phyloP scores from a whole-genome alignment of 2,329 filamentous ascomycete genomes.

The Aspergillus sp. region DNA sequence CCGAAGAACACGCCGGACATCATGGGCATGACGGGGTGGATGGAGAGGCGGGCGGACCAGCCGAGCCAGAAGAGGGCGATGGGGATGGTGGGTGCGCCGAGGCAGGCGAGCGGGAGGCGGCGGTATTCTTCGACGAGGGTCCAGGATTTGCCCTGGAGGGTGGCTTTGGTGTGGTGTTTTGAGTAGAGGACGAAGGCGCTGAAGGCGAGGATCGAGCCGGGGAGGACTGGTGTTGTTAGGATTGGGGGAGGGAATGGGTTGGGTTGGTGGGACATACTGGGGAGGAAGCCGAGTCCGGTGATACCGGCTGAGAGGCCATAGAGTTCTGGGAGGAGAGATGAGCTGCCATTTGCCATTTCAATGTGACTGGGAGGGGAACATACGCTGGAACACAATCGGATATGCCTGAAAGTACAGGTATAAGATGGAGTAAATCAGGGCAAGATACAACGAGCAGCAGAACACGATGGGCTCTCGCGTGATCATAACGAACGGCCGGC shows the following conservation, averaged over 20 bases:
- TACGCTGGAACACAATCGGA: constrained; percentile 61
- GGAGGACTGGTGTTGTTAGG: constrained; percentile 43
- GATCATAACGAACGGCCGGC: constrained; percentile 70
- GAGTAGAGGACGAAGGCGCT: constrained; percentile 66
- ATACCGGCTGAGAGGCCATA: constrained; percentile 30
- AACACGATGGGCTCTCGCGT: constrained; percentile 68
- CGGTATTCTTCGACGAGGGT: constrained; percentile 59
- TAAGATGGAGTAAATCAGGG: constrained; percentile 64
- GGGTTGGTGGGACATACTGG: constrained; percentile 16
- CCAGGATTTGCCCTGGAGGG: constrained; percentile 53
- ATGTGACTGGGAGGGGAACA: not conserved
- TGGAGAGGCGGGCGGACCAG: constrained; percentile 18
- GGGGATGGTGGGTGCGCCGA: constrained; percentile 61
- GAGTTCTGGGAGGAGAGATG: constrained; percentile 30
- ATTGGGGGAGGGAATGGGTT: no score
- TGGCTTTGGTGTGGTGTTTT: constrained; percentile 52
- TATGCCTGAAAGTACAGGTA: constrained; percentile 75
- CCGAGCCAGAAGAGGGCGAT: constrained; percentile 52
- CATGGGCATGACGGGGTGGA: constrained; percentile 45
- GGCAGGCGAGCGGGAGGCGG: constrained; percentile 66
- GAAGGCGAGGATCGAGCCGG: constrained; percentile 59
- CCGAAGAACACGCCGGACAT: constrained; percentile 61
- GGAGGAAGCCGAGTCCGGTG: constrained; percentile 31
- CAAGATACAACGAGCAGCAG: constrained; percentile 66
- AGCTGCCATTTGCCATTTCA: not conserved